These are phyloP conservation scores for Zopfochytrium polystomum DNA, from an alignment of 371 early-diverging fungal genomes.

Conservation along the genomic window DNA sequence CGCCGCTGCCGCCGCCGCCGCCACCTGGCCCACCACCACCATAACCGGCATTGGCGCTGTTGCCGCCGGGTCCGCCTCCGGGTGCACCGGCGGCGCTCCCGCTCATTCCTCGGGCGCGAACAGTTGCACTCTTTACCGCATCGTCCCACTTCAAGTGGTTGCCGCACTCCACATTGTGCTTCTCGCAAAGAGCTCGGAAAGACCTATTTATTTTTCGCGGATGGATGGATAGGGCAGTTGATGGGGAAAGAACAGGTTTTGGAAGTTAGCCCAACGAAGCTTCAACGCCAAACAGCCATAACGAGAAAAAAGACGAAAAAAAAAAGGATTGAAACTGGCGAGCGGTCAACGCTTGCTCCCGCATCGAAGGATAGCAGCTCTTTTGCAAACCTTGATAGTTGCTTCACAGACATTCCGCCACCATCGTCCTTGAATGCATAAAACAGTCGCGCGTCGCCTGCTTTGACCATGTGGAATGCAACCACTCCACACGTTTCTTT, in stretches of 20 bases:
- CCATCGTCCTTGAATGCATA: constrained; percentile 1
- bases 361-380: too few species aligned
- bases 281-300: too few species aligned
- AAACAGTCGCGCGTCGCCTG: background rate
- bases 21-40: constrained; percentile 1
- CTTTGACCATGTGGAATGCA: background rate
- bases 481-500: constrained; percentile 9
- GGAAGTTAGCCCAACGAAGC: too few species aligned
- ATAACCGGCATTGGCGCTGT: background rate
- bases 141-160: background rate
- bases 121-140: background rate
- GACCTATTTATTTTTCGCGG: background rate
- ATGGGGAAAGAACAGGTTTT: too few species aligned
- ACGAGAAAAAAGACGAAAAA: too few species aligned
- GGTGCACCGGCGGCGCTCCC: too few species aligned
- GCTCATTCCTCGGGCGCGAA: too few species aligned
- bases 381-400: too few species aligned
- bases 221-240: too few species aligned
- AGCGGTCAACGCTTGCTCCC: too few species aligned
- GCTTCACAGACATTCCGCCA: too few species aligned
- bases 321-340: too few species aligned
- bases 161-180: background rate
- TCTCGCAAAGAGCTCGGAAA: background rate
- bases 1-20: background rate
- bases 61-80: background rate